A percentile compares a stretch with the other conserved stretches of the same genome.
Evolutionary conservation across 1,139 yeast genomes (phyloP).

Genomic region (Wickerhamiella infanticola): DNA sequence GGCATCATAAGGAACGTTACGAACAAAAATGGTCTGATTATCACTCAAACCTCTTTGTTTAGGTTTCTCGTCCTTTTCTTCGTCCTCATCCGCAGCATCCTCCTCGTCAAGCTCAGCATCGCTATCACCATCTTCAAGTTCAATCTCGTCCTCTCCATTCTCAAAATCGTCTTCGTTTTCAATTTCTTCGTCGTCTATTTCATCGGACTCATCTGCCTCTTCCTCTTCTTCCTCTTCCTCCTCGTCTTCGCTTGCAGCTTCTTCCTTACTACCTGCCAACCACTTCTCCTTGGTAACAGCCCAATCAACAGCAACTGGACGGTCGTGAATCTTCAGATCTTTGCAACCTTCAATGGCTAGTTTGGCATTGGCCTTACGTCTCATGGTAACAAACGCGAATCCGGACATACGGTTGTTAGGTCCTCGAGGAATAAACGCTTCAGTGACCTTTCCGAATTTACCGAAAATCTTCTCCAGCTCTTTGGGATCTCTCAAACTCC

Average conservation of each 20-base stretch:
- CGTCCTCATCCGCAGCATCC: constrained; percentile 23
- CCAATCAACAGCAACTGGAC: constrained; percentile 88
- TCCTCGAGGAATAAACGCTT: constrained; percentile 80
- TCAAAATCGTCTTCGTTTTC: constrained; percentile 17
- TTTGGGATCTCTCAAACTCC: constrained; percentile 78
- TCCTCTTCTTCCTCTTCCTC: constrained; percentile 16
- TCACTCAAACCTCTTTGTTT: constrained; percentile 19
- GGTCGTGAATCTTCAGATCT: constrained; percentile 71
- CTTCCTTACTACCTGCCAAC: constrained; percentile 33
- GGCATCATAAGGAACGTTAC: constrained; percentile 92
- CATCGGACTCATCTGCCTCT: constrained; percentile 17
- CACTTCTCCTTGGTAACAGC: constrained; percentile 82
- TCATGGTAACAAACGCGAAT: constrained; percentile 89
- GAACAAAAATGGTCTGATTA: constrained; percentile 43
- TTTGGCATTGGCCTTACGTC: constrained; percentile 61
- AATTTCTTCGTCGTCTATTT: constrained; percentile 17
- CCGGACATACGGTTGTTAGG: constrained; percentile 86
- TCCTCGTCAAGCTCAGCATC: constrained; percentile 23
- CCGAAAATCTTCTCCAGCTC: constrained; percentile 54
- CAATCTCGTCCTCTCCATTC: constrained; percentile 18
- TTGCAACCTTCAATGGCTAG: constrained; percentile 58
- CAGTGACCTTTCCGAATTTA: constrained; percentile 74
- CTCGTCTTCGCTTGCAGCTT: constrained; percentile 15
- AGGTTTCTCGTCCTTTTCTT: constrained; percentile 22
- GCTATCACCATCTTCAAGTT: constrained; percentile 19